phyloP scores from a whole-genome alignment of 202 grass and related monocot species.

The Cymbopogon flexuosus region DNA sequence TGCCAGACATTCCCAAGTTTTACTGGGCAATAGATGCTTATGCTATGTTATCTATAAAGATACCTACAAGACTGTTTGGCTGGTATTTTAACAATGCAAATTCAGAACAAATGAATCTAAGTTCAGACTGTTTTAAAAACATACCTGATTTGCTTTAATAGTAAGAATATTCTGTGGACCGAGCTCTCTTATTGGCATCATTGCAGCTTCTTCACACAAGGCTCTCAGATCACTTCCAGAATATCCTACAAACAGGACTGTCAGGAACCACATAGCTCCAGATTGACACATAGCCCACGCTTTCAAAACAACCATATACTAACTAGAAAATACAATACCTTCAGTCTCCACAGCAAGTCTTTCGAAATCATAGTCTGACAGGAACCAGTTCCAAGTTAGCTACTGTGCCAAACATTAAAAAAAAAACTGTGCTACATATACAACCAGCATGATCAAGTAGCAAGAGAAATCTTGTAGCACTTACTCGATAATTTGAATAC shows the following conservation, averaged over 20 bases:
- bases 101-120: neutral
- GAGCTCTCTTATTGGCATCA: slow-evolving; percentile 94
- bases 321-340: slow-evolving; percentile 42
- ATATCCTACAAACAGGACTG: slow-evolving; percentile 59
- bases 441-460: neutral
- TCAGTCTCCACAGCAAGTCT: slow-evolving; percentile 75
- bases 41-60: neutral
- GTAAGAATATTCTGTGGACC: slow-evolving; percentile 83
- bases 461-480: neutral
- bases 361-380: slow-evolving; percentile 64
- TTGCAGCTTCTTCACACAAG: slow-evolving; percentile 87
- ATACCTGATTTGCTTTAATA: slow-evolving; percentile 80
- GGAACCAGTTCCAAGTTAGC: slow-evolving; percentile 10
- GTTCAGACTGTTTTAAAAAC: neutral
- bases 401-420: neutral
- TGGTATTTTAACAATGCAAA: neutral
- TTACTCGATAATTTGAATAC: slow-evolving; percentile 82
- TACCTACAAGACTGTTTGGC: neutral
- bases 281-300: neutral
- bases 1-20: neutral
- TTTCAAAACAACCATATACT: slow-evolving; percentile 3
- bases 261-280: slow-evolving; percentile 12
- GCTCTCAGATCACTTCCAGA: slow-evolving; percentile 94
- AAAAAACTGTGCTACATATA: neutral
- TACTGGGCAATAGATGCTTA: neutral